Evolutionary conservation across 2,329 filamentous ascomycete genomes (phyloP).

Genomic region (Beauveria sp.): DNA sequence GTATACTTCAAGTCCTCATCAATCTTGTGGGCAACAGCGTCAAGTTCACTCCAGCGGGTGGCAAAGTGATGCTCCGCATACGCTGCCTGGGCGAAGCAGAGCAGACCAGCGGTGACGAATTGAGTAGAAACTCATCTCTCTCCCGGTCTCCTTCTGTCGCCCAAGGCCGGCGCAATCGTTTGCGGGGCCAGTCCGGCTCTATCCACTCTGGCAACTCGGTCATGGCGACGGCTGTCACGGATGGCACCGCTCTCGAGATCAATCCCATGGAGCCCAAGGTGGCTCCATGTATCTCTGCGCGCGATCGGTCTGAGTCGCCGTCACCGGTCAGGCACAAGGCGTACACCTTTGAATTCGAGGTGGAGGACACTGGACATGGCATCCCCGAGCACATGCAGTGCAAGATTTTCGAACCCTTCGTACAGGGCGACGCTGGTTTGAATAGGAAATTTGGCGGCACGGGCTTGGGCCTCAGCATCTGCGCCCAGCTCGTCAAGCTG

Average conservation of each 20-base stretch:
- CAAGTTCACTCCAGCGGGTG: slow-evolving; percentile 78
- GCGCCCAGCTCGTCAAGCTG: slow-evolving; percentile 74
- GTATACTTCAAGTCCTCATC: slow-evolving; percentile 85
- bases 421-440: slow-evolving; percentile 85
- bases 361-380: slow-evolving; percentile 80
- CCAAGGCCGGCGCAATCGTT: background rate
- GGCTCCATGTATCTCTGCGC: background rate
- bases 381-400: slow-evolving; percentile 72
- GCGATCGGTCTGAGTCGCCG: slow-evolving; percentile 4
- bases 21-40: slow-evolving; percentile 87
- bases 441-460: slow-evolving; percentile 89
- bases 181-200: slow-evolving; percentile 2
- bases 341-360: slow-evolving; percentile 80
- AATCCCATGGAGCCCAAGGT: slow-evolving; percentile 10
- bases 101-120: background rate
- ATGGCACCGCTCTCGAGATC: slow-evolving; percentile 9
- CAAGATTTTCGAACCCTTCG: slow-evolving; percentile 87
- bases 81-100: slow-evolving; percentile 58
- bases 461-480: slow-evolving; percentile 81
- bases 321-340: slow-evolving; percentile 41
- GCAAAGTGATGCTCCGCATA: slow-evolving; percentile 69
- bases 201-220: slow-evolving; percentile 2
- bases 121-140: slow-evolving; percentile 1
- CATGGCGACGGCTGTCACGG: background rate
- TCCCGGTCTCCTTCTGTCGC: background rate